A percentile compares a stretch with the other conserved stretches of the same genome.
These are phyloP conservation scores for Brassica carinata DNA, from an alignment of 345 rosid genomes.

Conservation along the genomic window DNA sequence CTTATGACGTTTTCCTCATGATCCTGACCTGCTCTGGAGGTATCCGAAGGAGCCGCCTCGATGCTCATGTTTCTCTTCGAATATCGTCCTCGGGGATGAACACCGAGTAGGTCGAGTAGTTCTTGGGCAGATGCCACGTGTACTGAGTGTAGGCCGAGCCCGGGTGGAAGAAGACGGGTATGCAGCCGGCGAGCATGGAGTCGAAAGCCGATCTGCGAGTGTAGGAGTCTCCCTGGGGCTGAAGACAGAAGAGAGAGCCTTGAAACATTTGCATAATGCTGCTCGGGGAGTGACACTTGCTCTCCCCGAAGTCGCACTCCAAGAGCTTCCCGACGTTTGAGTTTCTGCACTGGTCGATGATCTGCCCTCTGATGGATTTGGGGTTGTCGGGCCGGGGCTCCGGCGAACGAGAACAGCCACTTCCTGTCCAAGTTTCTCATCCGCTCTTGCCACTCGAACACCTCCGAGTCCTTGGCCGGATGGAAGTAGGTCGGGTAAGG, in stretches of 20 bases:
- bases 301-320: slow-evolving; percentile 90
- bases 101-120: slow-evolving; percentile 75
- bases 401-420: slow-evolving; percentile 94
- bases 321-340: slow-evolving; percentile 62
- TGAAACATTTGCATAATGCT: slow-evolving; percentile 91
- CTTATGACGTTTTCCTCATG: slow-evolving; percentile 75
- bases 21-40: slow-evolving; percentile 68
- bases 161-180: slow-evolving; percentile 91
- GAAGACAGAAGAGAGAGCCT: slow-evolving; percentile 78
- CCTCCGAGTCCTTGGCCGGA: slow-evolving; percentile 80
- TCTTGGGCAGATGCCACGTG: slow-evolving; percentile 90
- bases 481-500: slow-evolving; percentile 91
- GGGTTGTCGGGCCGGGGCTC: slow-evolving; percentile 84
- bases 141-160: slow-evolving; percentile 91
- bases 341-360: slow-evolving; percentile 69
- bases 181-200: slow-evolving; percentile 86
- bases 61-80: slow-evolving; percentile 73
- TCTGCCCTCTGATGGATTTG: slow-evolving; percentile 80
- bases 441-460: slow-evolving; percentile 76
- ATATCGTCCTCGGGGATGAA: slow-evolving; percentile 85
- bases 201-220: slow-evolving; percentile 89
- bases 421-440: slow-evolving; percentile 83
- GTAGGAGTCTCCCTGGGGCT: slow-evolving; percentile 93
- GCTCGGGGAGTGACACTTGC: slow-evolving; percentile 92
- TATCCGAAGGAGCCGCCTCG: slow-evolving; percentile 68